Evolutionary conservation across 2,329 filamentous ascomycete species (phyloP).

Genomic region (Fusarium oxysporum): DNA sequence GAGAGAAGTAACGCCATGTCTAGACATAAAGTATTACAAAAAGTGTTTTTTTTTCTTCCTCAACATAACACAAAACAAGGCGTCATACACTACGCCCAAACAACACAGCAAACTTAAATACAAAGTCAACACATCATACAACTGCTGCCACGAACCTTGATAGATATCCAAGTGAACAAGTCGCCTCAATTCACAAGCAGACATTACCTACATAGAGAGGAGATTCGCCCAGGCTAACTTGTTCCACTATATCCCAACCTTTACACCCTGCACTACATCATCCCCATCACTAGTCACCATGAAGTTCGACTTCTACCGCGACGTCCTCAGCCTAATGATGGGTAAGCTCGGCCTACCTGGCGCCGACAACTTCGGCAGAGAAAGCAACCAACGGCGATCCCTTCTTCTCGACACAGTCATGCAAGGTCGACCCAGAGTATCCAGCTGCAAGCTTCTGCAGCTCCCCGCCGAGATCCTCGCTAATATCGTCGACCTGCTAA

Average conservation of each 20-base stretch:
- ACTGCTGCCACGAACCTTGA: rapidly evolving
- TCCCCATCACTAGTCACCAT: neutral
- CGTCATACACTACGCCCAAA: neutral
- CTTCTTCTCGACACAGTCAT: neutral
- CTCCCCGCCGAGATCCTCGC: neutral
- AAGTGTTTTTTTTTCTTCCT: neutral
- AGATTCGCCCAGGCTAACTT: rapidly evolving
- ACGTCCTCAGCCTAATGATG: neutral
- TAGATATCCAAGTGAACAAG: rapidly evolving
- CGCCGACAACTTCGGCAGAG: neutral
- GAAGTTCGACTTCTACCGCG: neutral
- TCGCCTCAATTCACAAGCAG: rapidly evolving
- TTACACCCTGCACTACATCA: neutral
- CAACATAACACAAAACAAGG: neutral
- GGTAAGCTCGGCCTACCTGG: rapidly evolving
- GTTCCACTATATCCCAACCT: neutral
- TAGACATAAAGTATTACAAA: rapidly evolving
- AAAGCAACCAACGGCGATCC: rapidly evolving
- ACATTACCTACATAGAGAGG: neutral
- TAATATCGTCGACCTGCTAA: neutral
- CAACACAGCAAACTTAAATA: neutral
- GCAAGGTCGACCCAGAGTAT: neutral
- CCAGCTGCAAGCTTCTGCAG: neutral
- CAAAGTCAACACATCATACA: neutral
- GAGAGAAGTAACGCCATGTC: too few species aligned